phyloP scores from a whole-genome alignment of 2,329 filamentous ascomycete genomes.

The Diatrype stigma region DNA sequence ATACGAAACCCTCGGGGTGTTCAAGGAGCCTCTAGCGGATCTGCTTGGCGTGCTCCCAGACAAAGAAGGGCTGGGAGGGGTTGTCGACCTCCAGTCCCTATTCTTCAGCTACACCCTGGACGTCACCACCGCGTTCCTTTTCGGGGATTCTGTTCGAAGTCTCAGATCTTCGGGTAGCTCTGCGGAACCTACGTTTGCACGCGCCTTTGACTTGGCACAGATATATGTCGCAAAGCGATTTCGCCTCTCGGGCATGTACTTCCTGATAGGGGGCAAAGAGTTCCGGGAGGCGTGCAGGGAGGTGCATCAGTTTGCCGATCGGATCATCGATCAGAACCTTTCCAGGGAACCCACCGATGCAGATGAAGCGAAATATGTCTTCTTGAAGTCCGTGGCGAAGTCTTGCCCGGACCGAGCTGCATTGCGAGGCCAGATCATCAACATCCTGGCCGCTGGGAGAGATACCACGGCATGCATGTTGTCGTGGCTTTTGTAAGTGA shows the following conservation, averaged over 20 bases:
- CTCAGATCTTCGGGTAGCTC: slow-evolving; percentile 8
- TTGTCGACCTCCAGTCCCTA: slow-evolving; percentile 20
- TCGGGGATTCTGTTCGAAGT: slow-evolving; percentile 20
- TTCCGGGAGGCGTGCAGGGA: slow-evolving; percentile 13
- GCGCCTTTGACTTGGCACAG: slow-evolving; percentile 18
- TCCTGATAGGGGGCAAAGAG: slow-evolving; percentile 13
- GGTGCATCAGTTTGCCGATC: slow-evolving; percentile 19
- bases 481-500: slow-evolving; percentile 21
- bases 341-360: slow-evolving; percentile 3
- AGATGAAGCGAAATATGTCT: slow-evolving; percentile 12
- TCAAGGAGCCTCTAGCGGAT: slow-evolving; percentile 16
- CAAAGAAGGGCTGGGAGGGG: slow-evolving; percentile 3
- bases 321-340: slow-evolving; percentile 20
- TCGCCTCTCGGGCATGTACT: slow-evolving; percentile 17
- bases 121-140: slow-evolving; percentile 22
- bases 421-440: slow-evolving; percentile 21
- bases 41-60: slow-evolving; percentile 13
- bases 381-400: slow-evolving; percentile 16
- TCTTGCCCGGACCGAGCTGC: slow-evolving; percentile 13
- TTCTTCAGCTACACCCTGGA: slow-evolving; percentile 24
- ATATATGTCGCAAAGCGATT: slow-evolving; percentile 15
- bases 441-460: slow-evolving; percentile 21
- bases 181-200: slow-evolving; percentile 12
- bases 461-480: slow-evolving; percentile 22
- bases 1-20: slow-evolving; percentile 18